Evolutionary conservation across 805 yeast species (phyloP), one percentile per base, ranked within the genome.

Genomic region (Torulaspora quercuum): DNA sequence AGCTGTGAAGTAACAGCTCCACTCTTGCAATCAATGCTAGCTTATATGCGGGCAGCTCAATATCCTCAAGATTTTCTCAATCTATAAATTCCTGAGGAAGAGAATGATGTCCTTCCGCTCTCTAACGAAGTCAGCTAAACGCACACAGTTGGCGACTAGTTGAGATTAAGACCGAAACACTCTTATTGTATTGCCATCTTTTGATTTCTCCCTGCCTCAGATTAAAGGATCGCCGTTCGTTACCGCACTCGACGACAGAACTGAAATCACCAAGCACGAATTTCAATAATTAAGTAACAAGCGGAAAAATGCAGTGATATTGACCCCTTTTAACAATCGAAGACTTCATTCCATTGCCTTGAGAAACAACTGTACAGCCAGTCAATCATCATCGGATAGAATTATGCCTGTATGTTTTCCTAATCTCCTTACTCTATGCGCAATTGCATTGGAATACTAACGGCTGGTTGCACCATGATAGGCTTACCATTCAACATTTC

Each of bases 401-500:
- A 16, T 12, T n/a, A 38, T 38, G 42, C 42, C 42, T 13, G 42
- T 38, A 38, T 33, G 42, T 38, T 15, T 30, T 4, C 7, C 13
- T 22, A 28, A 12, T 7, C 11, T 28, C 17, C 17, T 17, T 17
- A 12, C 24, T 10, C 19, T 6, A 14, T 24, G n/a, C n/a, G 15
- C 15, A n/a, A 12, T 10, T 32, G 8, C 12, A 10, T 21, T 29
- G 18, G 11, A 14, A 24, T 33, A 39, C 37, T 34, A 39, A 39
- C 43, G 16, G 14, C 6, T 10, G 12, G 27, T 12, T 25, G 27
- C 16, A 6, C 8, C 14, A 14, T 16, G 21, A 18, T 39, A 72
- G 69, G 92, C 90, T 7, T 83, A 80, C 53, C 92, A 84, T 55
- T 83, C 92, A 12, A 82, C 92, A 1, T 83, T 83, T 54, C 68